Percentiles rank a stretch among this genome's conserved stretches.
Evolutionary conservation across 352 stramenopile species (phyloP).

Genomic region (Pythium pyrilobum): DNA sequence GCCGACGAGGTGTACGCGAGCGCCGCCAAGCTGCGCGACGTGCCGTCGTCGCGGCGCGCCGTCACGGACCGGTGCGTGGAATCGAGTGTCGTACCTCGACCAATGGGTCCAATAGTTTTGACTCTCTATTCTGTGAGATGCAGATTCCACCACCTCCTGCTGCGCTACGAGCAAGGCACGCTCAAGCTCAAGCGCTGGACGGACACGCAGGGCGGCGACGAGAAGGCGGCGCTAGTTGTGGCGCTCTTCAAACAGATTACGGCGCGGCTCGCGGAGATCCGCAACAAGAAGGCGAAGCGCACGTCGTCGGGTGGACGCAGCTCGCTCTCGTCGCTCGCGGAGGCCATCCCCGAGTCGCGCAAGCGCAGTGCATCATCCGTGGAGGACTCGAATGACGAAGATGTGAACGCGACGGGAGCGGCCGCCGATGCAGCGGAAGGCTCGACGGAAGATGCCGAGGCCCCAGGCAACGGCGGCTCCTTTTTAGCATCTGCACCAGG

Average conservation of each 20-base stretch:
- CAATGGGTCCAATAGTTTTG: too few relatives aligned
- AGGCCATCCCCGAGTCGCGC: slow-evolving; percentile 1
- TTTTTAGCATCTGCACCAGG: too few relatives aligned
- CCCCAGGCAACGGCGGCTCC: slow-evolving; percentile 1
- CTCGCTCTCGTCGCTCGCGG: slow-evolving; percentile 12
- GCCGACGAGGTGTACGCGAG: slow-evolving; percentile 33
- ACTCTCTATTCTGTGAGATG: too few relatives aligned
- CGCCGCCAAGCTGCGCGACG: slow-evolving; percentile 21
- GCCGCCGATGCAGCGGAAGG: background rate
- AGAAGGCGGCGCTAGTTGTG: slow-evolving; percentile 21
- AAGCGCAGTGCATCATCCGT: slow-evolving; percentile 3
- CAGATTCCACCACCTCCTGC: slow-evolving; percentile 37
- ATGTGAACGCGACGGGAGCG: too few relatives aligned
- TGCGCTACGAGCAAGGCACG: slow-evolving; percentile 27
- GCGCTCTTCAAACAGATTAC: slow-evolving; percentile 23
- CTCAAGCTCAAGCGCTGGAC: slow-evolving; percentile 29
- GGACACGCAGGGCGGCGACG: slow-evolving; percentile 20
- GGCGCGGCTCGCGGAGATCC: slow-evolving; percentile 14
- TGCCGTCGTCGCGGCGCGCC: slow-evolving; percentile 30
- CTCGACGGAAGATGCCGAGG: background rate
- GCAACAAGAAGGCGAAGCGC: slow-evolving; percentile 12
- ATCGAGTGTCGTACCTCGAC: too few relatives aligned
- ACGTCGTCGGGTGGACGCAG: background rate
- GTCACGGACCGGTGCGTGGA: slow-evolving; percentile 35
- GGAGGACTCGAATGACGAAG: background rate